Percentiles rank a stretch among this genome's conserved stretches.
Conservation (phyloP, 305 asterid species). For the Fraxinus xanthoxyloides region DNA sequence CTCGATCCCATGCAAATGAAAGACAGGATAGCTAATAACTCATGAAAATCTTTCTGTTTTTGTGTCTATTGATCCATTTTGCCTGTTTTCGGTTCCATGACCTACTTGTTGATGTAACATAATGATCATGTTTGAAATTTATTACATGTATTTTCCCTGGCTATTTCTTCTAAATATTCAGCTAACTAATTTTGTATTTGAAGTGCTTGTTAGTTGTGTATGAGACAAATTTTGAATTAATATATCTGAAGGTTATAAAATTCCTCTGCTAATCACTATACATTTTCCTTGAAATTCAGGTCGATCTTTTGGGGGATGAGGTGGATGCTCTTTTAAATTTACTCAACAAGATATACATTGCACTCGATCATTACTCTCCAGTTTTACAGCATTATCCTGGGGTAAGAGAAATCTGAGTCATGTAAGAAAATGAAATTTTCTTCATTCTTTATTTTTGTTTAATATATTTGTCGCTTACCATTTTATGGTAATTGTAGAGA, state of each 20-base stretch:
- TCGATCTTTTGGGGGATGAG: slow-evolving; percentile 94
- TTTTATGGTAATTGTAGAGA: neutral
- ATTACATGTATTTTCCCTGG: neutral
- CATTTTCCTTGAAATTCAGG: slow-evolving; percentile 45
- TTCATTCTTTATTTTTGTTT: neutral
- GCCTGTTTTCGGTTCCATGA: neutral
- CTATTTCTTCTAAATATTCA: neutral
- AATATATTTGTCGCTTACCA: neutral
- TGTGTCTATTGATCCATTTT: neutral
- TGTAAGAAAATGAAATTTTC: neutral
- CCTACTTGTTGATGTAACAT: neutral
- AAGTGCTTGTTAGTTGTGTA: neutral
- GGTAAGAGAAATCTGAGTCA: slow-evolving; percentile 44
- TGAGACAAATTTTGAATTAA: neutral
- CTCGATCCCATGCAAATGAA: neutral
- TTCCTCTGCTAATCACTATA: neutral
- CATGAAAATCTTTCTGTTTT: neutral
- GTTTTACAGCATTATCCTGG: slow-evolving; percentile 89
- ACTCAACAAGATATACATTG: slow-evolving; percentile 77
- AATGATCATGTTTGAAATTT: neutral
- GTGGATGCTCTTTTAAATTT: slow-evolving; percentile 69
- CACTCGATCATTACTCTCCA: slow-evolving; percentile 85
- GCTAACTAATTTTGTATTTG: neutral
- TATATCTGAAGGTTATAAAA: neutral
- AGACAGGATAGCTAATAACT: neutral